phyloP scores from a whole-genome alignment of 768 basidiomycete genomes.

The Macrolepiota dolichaula region DNA sequence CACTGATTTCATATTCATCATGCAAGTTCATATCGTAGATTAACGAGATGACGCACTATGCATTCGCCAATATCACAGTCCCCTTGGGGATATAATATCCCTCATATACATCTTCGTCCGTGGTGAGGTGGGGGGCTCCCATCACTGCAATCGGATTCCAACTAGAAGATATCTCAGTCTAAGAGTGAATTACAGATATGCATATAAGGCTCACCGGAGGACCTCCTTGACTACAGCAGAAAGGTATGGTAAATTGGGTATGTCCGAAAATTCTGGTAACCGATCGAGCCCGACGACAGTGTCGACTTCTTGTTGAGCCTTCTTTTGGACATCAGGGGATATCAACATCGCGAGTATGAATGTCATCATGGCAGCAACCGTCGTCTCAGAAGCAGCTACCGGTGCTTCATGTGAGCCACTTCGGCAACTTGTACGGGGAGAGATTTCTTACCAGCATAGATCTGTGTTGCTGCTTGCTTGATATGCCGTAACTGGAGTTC shows the following conservation, averaged over 20 bases:
- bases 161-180: neutral
- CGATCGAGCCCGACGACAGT: conserved; percentile 11
- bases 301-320: conserved; percentile 23
- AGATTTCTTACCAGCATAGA: too few relatives aligned
- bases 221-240: conserved; percentile 18
- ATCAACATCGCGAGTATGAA: conserved; percentile 8
- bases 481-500: too few relatives aligned
- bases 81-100: conserved; percentile 2
- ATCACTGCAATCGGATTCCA: neutral
- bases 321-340: conserved; percentile 14
- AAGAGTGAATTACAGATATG: neutral
- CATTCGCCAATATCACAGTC: neutral
- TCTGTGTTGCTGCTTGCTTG: too few relatives aligned
- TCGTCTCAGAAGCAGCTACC: too few relatives aligned
- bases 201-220: conserved; percentile 10
- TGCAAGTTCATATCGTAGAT: neutral
- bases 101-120: neutral
- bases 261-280: conserved; percentile 19
- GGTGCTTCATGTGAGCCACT: too few relatives aligned
- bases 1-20: conserved; percentile 5
- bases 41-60: neutral
- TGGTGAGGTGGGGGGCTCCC: neutral
- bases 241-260: conserved; percentile 14
- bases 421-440: too few relatives aligned
- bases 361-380: neutral